phyloP scores from a whole-genome alignment of 2,329 filamentous ascomycete genomes.

The Cercospora zeae-maydis region DNA sequence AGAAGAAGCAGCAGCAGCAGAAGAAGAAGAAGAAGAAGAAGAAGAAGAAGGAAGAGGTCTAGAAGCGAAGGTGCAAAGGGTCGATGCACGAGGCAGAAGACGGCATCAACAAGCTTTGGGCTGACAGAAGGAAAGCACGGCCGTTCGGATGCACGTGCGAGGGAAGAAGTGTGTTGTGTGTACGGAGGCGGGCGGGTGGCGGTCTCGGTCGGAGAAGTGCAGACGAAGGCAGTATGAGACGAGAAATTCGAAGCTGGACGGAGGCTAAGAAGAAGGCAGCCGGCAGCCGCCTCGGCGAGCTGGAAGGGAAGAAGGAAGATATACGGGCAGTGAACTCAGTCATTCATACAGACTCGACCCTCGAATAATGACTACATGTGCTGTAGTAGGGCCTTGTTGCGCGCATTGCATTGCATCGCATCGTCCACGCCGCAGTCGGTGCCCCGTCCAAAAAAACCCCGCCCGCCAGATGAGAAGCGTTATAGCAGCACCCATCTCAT shows the following conservation, averaged over 20 bases:
- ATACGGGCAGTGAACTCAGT: background rate
- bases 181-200: background rate
- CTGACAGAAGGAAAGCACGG: constrained; percentile 7
- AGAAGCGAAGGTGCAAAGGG: background rate
- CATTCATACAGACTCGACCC: background rate
- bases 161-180: too few relatives aligned
- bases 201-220: background rate
- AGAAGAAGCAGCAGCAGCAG: too few relatives aligned
- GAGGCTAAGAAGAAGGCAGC: background rate
- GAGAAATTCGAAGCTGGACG: background rate
- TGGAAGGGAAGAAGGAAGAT: background rate
- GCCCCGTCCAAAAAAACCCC: background rate
- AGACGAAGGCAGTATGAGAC: background rate
- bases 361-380: too few relatives aligned
- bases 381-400: too few relatives aligned
- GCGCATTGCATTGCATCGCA: background rate
- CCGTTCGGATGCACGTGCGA: background rate
- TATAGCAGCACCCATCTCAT: background rate
- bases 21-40: background rate
- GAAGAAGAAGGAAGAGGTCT: constrained; percentile 3
- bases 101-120: constrained; percentile 10
- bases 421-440: background rate
- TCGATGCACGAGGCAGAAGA: background rate
- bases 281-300: background rate
- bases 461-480: background rate